Percentiles rank a stretch among this genome's conserved stretches.
phyloP scores from a whole-genome alignment of 495 filamentous ascomycete species.

The Xanthoparmelia taractica region DNA sequence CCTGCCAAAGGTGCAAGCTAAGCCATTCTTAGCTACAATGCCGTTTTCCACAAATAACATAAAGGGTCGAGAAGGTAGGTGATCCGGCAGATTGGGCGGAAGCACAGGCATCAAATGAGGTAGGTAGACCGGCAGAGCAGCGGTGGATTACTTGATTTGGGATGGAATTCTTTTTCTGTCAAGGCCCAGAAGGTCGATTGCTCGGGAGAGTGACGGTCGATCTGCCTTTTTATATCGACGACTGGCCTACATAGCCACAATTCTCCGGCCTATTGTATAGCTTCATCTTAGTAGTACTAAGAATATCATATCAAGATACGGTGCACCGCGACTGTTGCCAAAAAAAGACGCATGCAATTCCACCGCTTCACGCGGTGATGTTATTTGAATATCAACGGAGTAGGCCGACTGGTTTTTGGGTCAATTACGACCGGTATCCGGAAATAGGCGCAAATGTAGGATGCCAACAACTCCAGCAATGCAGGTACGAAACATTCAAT shows the following conservation, averaged over 20 bases:
- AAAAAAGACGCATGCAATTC: too few relatives aligned
- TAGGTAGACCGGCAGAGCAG: conserved; percentile 12
- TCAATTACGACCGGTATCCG: neutral
- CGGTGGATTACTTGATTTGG: conserved; percentile 3
- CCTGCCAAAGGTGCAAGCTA: too few relatives aligned
- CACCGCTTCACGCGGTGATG: too few relatives aligned
- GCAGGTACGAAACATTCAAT: neutral
- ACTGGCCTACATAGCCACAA: neutral
- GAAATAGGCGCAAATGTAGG: neutral
- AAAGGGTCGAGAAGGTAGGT: neutral
- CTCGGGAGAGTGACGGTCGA: neutral
- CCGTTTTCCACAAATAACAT: neutral
- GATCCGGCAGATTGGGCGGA: conserved; percentile 10
- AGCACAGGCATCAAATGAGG: neutral
- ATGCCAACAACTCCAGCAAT: conserved; percentile 1
- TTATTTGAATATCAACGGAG: neutral
- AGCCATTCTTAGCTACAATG: neutral
- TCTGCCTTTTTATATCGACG: neutral
- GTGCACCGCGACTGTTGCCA: neutral
- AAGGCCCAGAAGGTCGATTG: neutral
- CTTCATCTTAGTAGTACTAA: neutral
- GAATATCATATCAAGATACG: neutral
- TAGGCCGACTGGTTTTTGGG: neutral
- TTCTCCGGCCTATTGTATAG: neutral
- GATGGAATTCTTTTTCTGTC: conserved; percentile 13